These are phyloP conservation scores for Urostyla sp. DNA, from an alignment of 73 alveolate species.

Conservation along the genomic window DNA sequence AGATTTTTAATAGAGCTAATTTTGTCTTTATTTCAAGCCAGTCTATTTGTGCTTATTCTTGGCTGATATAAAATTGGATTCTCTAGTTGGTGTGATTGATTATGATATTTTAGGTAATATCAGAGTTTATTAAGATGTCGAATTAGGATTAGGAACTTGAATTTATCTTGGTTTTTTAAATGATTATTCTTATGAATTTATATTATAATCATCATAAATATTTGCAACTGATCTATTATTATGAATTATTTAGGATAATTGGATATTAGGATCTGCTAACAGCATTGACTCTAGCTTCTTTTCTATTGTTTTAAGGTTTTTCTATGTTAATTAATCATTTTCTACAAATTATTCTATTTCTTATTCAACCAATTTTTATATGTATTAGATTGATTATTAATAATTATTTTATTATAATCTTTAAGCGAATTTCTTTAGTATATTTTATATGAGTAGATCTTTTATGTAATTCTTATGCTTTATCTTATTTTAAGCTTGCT, in stretches of 20 bases:
- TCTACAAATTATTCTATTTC: constrained; percentile 35
- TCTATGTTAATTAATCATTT: constrained; percentile 24
- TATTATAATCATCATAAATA: background rate
- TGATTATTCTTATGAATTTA: background rate
- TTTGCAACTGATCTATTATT: background rate
- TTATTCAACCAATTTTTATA: background rate
- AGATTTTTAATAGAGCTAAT: background rate
- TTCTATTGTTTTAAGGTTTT: constrained; percentile 34
- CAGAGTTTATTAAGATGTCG: background rate
- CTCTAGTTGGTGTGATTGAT: background rate
- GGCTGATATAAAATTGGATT: no score
- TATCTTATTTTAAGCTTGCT: no score
- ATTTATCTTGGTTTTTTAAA: no score
- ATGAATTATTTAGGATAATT: background rate
- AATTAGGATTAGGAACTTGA: no score
- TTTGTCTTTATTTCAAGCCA: background rate
- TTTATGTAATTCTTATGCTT: no score
- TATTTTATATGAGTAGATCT: no score
- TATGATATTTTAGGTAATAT: background rate
- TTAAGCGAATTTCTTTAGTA: no score
- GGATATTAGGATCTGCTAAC: background rate
- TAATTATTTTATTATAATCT: no score
- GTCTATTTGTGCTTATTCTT: background rate
- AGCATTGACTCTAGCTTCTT: background rate
- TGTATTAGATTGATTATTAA: no score